Conservation (phyloP, 441 rosid genomes). For the Populus hybrid region DNA sequence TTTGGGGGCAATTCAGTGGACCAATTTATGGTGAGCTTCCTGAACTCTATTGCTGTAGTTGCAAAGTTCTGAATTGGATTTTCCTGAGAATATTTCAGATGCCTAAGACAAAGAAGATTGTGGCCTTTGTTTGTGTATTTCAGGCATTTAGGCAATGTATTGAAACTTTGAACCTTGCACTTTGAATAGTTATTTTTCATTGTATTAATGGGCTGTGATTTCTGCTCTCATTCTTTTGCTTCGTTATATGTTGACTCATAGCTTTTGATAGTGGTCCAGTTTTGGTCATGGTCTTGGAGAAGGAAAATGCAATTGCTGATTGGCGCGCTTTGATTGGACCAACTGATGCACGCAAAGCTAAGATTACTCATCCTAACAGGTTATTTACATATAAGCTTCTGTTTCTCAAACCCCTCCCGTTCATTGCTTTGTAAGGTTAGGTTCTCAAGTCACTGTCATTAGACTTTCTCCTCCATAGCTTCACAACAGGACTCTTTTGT, state of each 20-base stretch:
- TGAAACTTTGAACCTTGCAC: background rate
- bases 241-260: slow-evolving; percentile 13
- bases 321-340: slow-evolving; percentile 87
- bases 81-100: background rate
- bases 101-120: background rate
- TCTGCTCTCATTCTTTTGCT: background rate
- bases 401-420: slow-evolving; percentile 3
- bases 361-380: slow-evolving; percentile 77
- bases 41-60: background rate
- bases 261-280: slow-evolving; percentile 62
- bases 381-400: slow-evolving; percentile 16
- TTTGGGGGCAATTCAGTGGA: background rate
- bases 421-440: slow-evolving; percentile 5
- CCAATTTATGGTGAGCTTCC: background rate
- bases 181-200: background rate
- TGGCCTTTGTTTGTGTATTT: background rate
- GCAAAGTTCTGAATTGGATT: background rate
- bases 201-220: background rate
- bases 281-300: slow-evolving; percentile 71
- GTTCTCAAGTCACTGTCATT: background rate
- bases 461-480: background rate
- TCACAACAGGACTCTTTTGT: background rate
- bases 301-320: slow-evolving; percentile 63
- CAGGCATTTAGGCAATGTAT: background rate
- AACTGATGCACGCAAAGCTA: slow-evolving; percentile 71